Evolutionary conservation across 441 rosid species (phyloP), one percentile per base, ranked within the genome.

Genomic region (Raphanus hybrid): DNA sequence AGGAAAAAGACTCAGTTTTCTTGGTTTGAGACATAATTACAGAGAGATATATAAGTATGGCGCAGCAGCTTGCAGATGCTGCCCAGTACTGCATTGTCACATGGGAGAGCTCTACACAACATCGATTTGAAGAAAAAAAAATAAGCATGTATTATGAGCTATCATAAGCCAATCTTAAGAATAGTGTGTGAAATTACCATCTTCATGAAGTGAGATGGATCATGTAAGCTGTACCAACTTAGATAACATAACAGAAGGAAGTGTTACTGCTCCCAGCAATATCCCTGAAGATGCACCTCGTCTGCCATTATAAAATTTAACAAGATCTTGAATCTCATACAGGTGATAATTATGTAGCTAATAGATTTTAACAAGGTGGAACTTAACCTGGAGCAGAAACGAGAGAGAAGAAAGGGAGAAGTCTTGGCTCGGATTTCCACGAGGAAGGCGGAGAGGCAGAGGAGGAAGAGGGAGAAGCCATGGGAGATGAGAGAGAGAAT

Each of bases 201-300:
- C 88, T 83, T 86, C 82, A 8, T 86, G 80, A 27, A 86, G 8
- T 8, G 89, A 78, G 11, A 81, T 72, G 9, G 92, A 96, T 84
- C 99, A 86, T 16, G 89, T 84, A 20, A 91, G 84, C 84, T 92
- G 98, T 37, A 90, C 81, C 81, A 93, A 69, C 83, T 89, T 92
- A 2, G 97, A 89, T 5, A 96, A 76, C 88, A 92, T 88, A 48
- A 96, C 83, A 64, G 91, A 60, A 9, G 98, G 97, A 76, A 96
- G 86, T 34, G 98, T 91, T 64, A 91, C 89, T 16, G 96, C 91
- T 67, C 97, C 97, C 1, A 96, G 75, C 54, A 93, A 84, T 70
- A 96, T 91, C 82, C 99, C 98, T 6, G 99, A 96, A 4, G 98
- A 87, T 76, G 88, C 97, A 29, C 96, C 98, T 3, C 87, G 87